Base-by-base conservation (phyloP, 768 basidiomycete genomes). In the Lactifluus subvellereus region DNA sequence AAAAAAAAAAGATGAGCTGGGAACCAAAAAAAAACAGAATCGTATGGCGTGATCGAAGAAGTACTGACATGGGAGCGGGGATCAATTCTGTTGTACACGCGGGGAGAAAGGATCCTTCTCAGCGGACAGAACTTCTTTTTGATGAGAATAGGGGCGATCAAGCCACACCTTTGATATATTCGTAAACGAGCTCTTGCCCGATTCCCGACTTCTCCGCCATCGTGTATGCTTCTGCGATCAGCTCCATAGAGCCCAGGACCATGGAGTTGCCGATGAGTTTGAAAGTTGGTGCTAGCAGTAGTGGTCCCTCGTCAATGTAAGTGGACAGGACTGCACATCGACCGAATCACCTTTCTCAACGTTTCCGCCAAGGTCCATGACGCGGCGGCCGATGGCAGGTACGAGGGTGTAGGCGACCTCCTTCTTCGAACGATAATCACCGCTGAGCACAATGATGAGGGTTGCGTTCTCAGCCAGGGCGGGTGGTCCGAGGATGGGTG, bases 201-300 rank as follows among this genome's bases (percentile, higher is more conserved):
- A 96, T 86, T 27, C 92, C 94, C 0, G 88, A 79, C 74, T 91
- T 91, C 66, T 92, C 89, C 4, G 87, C 87, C 10, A 95, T 82
- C 1, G 93, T 94, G 69, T 89, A 85, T n/a, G 83, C 78, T 75
- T 95, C 93, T 0, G 88, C 85, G 13, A 95, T 77, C 10, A 94
- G 75, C 71, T 94, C 93, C 47, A 94, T 77, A 32, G 79, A 77
- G n/a, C 88, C 87, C 45, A 91, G 75, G 59, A 92, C 84, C 74
- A 92, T 74, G 1, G 87, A 84, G 68, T 93, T 94, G 18, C 88
- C 91, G 53, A 92, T 82, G 8, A 94, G 76, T 73, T 94, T 94
- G 75, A 86, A 81, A 9, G 83, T 84, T 5, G 83, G 80, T 14
- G 87, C 87, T 88, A 43, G n/a, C 20, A 52, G 45, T 1, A 10